phyloP scores from a whole-genome alignment of 495 filamentous ascomycete genomes.

The Penicillium silybi region DNA sequence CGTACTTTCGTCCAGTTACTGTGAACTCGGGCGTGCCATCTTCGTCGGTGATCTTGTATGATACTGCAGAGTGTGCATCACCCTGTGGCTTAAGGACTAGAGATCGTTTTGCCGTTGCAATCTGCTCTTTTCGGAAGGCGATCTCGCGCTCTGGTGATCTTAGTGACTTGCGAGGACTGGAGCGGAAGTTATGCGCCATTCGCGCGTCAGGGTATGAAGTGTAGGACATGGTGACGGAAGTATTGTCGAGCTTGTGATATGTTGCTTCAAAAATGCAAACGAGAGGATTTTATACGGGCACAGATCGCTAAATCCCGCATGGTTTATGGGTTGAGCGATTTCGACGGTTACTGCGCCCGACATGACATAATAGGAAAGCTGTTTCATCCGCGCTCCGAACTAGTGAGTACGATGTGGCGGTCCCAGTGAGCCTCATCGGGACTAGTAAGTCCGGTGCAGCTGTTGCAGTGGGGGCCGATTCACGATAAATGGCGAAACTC shows the following conservation, averaged over 20 bases:
- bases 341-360: not conserved
- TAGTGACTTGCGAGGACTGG: conserved; percentile 12
- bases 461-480: not conserved
- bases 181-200: conserved; percentile 5
- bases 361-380: not conserved
- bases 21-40: conserved; percentile 20
- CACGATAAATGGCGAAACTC: not conserved
- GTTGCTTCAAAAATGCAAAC: not conserved
- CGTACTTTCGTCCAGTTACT: conserved; percentile 19
- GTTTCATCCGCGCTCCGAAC: not conserved
- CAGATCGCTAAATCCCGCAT: not conserved
- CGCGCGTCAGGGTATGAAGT: conserved; percentile 15
- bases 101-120: conserved; percentile 16
- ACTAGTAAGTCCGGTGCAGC: not conserved
- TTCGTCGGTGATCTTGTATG: conserved; percentile 22
- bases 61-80: conserved; percentile 13
- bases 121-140: conserved; percentile 22
- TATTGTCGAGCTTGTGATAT: not conserved
- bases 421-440: not conserved
- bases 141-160: conserved; percentile 20
- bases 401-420: no score
- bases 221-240: conserved; percentile 14
- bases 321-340: not conserved
- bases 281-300: not conserved
- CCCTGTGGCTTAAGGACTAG: conserved; percentile 21